Percentiles rank a stretch among this genome's conserved stretches.
These are phyloP conservation scores for Candida dendrica DNA, from an alignment of 805 yeast species.

Conservation along the genomic window DNA sequence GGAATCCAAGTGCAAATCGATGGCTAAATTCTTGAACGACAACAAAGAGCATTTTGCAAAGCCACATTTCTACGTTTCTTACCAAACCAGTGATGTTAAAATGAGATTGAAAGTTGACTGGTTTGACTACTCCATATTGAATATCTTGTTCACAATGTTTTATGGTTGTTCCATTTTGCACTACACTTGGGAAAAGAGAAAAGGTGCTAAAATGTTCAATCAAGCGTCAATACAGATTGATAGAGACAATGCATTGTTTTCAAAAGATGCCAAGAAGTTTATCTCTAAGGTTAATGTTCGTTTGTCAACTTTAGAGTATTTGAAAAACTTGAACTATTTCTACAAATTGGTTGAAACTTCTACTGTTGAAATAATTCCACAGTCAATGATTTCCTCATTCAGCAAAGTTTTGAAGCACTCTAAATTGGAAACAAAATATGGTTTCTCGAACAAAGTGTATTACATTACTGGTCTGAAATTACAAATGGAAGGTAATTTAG, in stretches of 20 bases:
- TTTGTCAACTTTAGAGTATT: not conserved
- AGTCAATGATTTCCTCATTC: not conserved
- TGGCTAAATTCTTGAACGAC: not conserved
- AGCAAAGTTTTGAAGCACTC: conserved; percentile 9
- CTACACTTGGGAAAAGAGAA: conserved; percentile 15
- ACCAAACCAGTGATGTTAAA: not conserved
- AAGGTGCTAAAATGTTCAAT: conserved; percentile 4
- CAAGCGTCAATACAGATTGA: conserved; percentile 2
- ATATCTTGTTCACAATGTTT: conserved; percentile 3
- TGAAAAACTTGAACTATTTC: conserved; percentile 5
- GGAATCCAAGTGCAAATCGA: not conserved
- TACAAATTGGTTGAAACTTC: conserved; percentile 9
- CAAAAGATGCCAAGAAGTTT: not conserved
- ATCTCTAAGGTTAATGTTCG: not conserved
- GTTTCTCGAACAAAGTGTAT: conserved; percentile 3
- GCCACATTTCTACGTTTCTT: not conserved
- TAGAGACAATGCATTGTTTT: not conserved
- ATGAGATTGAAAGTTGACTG: conserved; percentile 1
- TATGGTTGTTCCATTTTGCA: conserved; percentile 9
- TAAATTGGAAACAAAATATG: conserved; percentile 1
- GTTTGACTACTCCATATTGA: conserved; percentile 4
- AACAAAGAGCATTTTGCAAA: not conserved
- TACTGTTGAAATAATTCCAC: conserved; percentile 5
- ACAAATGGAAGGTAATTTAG: conserved; percentile 5
- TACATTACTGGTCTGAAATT: conserved; percentile 1